Evolutionary conservation across 441 rosid species (phyloP).

Genomic region (Arabidopsis hybrid): DNA sequence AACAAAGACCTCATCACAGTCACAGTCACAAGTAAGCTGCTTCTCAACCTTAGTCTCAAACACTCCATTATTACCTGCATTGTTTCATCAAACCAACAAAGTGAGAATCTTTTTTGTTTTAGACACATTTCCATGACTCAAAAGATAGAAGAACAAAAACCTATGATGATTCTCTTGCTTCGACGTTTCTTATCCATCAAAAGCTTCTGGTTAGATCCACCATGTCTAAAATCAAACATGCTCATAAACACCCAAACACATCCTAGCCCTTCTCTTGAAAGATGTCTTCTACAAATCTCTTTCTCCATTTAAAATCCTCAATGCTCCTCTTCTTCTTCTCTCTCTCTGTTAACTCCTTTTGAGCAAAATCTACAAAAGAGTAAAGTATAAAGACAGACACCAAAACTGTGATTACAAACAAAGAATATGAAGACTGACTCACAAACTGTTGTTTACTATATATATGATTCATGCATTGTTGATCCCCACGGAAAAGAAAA

Average conservation of each 20-base stretch:
- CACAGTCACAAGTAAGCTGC: slow-evolving; percentile 26
- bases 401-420: slow-evolving; percentile 22
- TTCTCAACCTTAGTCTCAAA: slow-evolving; percentile 34
- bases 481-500: not conserved
- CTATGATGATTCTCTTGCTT: slow-evolving; percentile 42
- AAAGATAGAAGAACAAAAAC: not conserved
- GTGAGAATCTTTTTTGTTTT: slow-evolving; percentile 4
- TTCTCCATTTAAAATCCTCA: slow-evolving; percentile 41
- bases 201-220: slow-evolving; percentile 72
- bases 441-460: not conserved
- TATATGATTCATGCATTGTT: slow-evolving; percentile 39
- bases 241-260: slow-evolving; percentile 91
- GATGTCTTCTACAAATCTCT: slow-evolving; percentile 48
- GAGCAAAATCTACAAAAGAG: slow-evolving; percentile 10
- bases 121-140: not conserved
- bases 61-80: slow-evolving; percentile 33
- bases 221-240: slow-evolving; percentile 81
- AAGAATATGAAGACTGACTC: not conserved
- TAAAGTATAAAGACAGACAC: not conserved
- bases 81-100: slow-evolving; percentile 11
- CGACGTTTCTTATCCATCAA: slow-evolving; percentile 68
- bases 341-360: slow-evolving; percentile 13
- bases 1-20: slow-evolving; percentile 39
- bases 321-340: slow-evolving; percentile 2
- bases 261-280: slow-evolving; percentile 65